phyloP scores from a whole-genome alignment of 305 asterid genomes.

The Nicotiana rustica region DNA sequence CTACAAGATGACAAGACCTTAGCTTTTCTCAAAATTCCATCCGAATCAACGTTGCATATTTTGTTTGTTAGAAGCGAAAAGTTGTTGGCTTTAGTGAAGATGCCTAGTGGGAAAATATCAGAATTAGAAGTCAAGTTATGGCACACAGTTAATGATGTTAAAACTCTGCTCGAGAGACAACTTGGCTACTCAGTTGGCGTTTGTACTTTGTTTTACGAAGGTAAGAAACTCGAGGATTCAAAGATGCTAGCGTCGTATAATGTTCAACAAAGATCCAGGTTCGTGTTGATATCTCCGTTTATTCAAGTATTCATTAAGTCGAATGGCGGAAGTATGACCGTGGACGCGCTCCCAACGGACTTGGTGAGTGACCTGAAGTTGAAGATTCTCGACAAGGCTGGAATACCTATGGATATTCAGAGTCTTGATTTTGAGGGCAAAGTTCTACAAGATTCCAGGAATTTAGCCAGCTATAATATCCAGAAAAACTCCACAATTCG shows the following conservation, averaged over 20 bases:
- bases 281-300: no score
- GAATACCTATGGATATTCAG: conserved; percentile 30
- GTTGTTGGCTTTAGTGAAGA: conserved; percentile 34
- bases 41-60: conserved; percentile 41
- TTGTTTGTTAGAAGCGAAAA: conserved; percentile 23
- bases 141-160: no score
- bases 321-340: neutral
- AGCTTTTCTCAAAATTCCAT: conserved; percentile 22
- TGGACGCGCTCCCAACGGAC: conserved; percentile 33
- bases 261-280: no score
- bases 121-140: conserved; percentile 32
- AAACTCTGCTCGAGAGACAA: no score
- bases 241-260: no score
- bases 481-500: conserved; percentile 23
- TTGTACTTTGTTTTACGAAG: no score
- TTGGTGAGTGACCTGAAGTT: conserved; percentile 31
- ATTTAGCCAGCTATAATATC: conserved; percentile 41
- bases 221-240: no score
- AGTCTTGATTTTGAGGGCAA: conserved; percentile 34
- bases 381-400: conserved; percentile 23
- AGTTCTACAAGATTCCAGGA: conserved; percentile 19
- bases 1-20: conserved; percentile 41
- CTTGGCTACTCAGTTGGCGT: no score
- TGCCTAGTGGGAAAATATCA: conserved; percentile 30
- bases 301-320: no score